Base-by-base conservation (phyloP, 2,329 filamentous ascomycete species). In the Pyrenochaeta sp. region DNA sequence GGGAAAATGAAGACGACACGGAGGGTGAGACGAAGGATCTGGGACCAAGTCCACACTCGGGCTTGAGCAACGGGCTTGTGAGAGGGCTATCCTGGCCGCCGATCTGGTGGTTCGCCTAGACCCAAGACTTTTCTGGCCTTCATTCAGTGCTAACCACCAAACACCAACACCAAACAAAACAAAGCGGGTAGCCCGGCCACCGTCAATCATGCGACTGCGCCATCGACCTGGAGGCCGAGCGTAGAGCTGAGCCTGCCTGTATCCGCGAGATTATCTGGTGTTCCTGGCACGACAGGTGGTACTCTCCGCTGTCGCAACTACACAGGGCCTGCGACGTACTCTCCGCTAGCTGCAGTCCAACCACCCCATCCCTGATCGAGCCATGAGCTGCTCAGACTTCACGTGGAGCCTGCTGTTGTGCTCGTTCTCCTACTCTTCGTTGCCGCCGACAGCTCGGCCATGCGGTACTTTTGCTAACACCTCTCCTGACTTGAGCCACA, bases 231-330 rank as follows among this genome's bases (percentile, higher is more conserved):
- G 19, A 19, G 30, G 37, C 52, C 13, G 53, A 43, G 40, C 22
- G 5, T 24, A 43, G 6, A 27, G 42, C 42, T 28, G 42, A 27
- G 22, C 24, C 30, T 40, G 32, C 12, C 27, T 24, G 42, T 39
- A 5, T 30, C 25, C 25, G 24, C 42, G 42, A 28, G 22, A 56
- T 59, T 61, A 8, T 61, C 56, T 59, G 47, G 55, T 61, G 54
- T 56, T 50, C 40, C 52, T 54, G 54, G 56, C 52, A 60, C 59
- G 30, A 51, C 62, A 57, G 53, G 54, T 65, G 34, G 59, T 58
- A 62, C 62, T 24, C 47, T 52, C 57, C 47, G 47, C 54, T 45
- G 52, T 58, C 45, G 49, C 56, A 55, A 48, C 42, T 22, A 47
- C 34, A 36, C 34, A 3, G 12, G 9, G 34, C 34, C 34, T 36